Base-by-base conservation (phyloP, 2,329 filamentous ascomycete genomes). In the Neopestalotiopsis rosae region DNA sequence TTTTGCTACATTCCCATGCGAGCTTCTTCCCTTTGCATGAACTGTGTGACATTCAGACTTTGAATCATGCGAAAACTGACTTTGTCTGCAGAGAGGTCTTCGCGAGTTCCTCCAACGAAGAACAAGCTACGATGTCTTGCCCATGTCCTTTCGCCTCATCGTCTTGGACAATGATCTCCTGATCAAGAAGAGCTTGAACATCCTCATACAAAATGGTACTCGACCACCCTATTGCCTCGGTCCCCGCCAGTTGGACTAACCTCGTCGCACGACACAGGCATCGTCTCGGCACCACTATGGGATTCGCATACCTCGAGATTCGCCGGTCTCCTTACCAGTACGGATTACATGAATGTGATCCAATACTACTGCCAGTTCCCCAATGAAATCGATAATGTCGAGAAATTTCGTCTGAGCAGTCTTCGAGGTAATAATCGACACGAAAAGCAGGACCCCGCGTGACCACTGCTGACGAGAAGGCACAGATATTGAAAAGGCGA, bases 291-390 rank as follows among this genome's bases (percentile, higher is more conserved):
- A 66, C 96, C 96, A 65, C 85, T 99, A 72, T 99, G 96, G 96
- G 95, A 99, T 81, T 98, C 95, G 32, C 92, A 93, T 73, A 93
- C 91, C 4, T 97, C 95, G 32, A 94, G 92, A 45, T 99, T 98
- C 81, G 96, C 95, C 56, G 96, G 96, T 52, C 89, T 99, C 63
- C 87, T 99, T 73, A 99, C 96, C 34, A 96, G 94, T 71, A 97
- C 94, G 70, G 96, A 99, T 82, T 99, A 96, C 80, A 97, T 99
- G 83, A 99, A 99, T 78, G 92, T 99, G 68, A 97, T 99, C 56
- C 95, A 98, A 80, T 99, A 99, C 82, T 98, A 99, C 85, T 98
- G 94, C 86, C 95, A 98, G 81, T 97, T 96, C 75, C 96, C 95
- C 2, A 94, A 97, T 73, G 92, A 95, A 69, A 88, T 98, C 70